Conservation (phyloP, 2,329 filamentous ascomycete species). For the Hypoxylon sp. region DNA sequence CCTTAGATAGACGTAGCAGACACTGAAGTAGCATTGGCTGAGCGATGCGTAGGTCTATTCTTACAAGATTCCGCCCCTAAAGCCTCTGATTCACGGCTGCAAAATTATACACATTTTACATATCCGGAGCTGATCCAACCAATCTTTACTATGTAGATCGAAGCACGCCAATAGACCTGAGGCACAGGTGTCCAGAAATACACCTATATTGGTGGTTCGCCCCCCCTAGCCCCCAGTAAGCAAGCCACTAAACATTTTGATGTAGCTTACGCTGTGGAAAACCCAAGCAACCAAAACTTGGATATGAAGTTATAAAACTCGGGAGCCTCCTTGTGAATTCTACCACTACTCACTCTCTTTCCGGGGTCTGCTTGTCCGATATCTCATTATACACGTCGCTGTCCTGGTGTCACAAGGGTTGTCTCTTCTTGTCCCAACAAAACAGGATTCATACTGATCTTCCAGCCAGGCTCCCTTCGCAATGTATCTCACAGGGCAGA, state of each 20-base stretch:
- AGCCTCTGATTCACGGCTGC: neutral
- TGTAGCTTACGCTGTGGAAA: neutral
- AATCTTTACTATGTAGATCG: neutral
- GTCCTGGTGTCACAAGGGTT: neutral
- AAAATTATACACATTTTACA: too few species aligned
- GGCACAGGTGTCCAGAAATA: neutral
- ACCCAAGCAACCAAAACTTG: neutral
- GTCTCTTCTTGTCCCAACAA: neutral
- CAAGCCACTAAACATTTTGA: neutral
- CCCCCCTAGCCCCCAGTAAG: neutral
- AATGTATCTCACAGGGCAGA: neutral
- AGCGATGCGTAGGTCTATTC: neutral
- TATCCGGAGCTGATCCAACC: neutral
- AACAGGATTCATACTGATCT: neutral
- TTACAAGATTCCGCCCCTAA: neutral
- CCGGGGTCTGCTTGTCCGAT: neutral
- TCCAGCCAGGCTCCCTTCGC: neutral
- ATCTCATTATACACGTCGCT: neutral
- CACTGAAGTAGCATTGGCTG: neutral
- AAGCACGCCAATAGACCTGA: too few species aligned
- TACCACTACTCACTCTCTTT: neutral
- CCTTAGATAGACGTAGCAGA: neutral
- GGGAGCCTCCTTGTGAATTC: neutral
- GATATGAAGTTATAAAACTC: neutral
- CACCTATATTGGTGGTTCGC: neutral